Percentiles rank a stretch among this genome's conserved stretches.
Conservation (phyloP, 164 flowering plant species). For the Piper betle region DNA sequence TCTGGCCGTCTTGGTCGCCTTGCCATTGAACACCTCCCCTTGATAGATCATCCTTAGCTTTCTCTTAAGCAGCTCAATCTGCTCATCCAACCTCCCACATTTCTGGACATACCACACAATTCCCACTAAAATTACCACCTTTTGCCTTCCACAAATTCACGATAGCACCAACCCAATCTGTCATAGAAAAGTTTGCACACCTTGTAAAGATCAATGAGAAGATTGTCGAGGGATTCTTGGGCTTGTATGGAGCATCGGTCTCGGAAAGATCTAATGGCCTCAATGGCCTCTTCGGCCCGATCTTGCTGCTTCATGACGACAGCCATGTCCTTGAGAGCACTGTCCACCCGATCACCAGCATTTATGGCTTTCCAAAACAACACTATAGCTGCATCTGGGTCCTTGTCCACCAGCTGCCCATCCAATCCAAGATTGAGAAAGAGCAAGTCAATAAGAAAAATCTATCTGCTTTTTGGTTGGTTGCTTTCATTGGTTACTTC, state of each 20-base stretch:
- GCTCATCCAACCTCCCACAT: slow-evolving; percentile 78
- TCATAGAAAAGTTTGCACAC: slow-evolving; percentile 13
- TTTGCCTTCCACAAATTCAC: too few species aligned
- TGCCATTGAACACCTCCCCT: slow-evolving; percentile 83
- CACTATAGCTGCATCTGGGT: slow-evolving; percentile 70
- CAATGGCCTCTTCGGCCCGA: slow-evolving; percentile 84
- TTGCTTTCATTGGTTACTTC: too few species aligned
- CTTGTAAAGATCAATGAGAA: slow-evolving; percentile 90
- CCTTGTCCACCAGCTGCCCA: slow-evolving; percentile 61
- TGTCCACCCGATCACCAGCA: slow-evolving; percentile 83
- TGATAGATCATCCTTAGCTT: slow-evolving; percentile 63
- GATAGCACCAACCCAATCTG: too few species aligned
- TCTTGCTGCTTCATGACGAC: slow-evolving; percentile 88
- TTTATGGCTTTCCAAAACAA: slow-evolving; percentile 89
- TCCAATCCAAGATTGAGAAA: too few species aligned
- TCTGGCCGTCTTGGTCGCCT: slow-evolving; percentile 75
- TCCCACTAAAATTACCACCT: background rate
- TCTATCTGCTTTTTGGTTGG: background rate
- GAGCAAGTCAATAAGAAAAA: background rate
- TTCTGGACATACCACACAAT: slow-evolving; percentile 30
- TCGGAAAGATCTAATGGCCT: slow-evolving; percentile 74
- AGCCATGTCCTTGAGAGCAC: slow-evolving; percentile 96
- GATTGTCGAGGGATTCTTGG: slow-evolving; percentile 77
- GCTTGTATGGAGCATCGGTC: slow-evolving; percentile 75
- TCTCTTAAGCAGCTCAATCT: slow-evolving; percentile 60